Conservation (phyloP, 306 rosid genomes). For the Citrullus mucosospermus region DNA sequence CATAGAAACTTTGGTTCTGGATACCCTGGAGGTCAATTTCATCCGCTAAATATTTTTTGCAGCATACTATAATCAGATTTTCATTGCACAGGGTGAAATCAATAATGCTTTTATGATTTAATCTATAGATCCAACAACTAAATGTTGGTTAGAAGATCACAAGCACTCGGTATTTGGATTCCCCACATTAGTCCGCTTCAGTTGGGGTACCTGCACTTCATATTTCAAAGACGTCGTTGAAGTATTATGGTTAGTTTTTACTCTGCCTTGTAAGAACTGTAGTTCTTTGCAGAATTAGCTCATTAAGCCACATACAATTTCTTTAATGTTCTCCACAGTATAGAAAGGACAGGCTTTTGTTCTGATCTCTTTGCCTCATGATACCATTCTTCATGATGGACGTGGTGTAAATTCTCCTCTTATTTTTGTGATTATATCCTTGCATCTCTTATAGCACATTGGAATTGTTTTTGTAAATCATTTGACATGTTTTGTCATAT, state of each 20-base stretch:
- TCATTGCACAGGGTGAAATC: conserved; percentile 2
- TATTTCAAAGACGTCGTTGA: conserved; percentile 55
- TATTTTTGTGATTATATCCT: too few species aligned
- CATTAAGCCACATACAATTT: background rate
- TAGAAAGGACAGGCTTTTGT: background rate
- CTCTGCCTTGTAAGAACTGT: conserved; percentile 9
- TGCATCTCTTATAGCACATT: too few species aligned
- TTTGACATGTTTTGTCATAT: too few species aligned
- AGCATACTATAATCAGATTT: background rate
- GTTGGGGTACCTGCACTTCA: conserved; percentile 92
- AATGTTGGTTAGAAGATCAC: conserved; percentile 74
- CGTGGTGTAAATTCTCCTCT: too few species aligned
- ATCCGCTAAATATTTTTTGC: background rate
- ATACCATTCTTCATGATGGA: background rate
- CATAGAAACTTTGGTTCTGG: conserved; percentile 84
- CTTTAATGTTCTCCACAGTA: background rate
- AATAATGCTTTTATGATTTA: conserved; percentile 12
- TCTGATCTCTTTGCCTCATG: background rate
- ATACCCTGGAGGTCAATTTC: conserved; percentile 74
- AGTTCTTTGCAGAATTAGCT: background rate
- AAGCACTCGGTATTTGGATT: conserved; percentile 75
- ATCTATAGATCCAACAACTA: conserved; percentile 66
- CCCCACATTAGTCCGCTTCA: conserved; percentile 85
- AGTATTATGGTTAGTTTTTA: conserved; percentile 60
- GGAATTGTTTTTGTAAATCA: too few species aligned